Conservation (phyloP, 1,284 basidiomycete genomes). For the Peniophora sp. region DNA sequence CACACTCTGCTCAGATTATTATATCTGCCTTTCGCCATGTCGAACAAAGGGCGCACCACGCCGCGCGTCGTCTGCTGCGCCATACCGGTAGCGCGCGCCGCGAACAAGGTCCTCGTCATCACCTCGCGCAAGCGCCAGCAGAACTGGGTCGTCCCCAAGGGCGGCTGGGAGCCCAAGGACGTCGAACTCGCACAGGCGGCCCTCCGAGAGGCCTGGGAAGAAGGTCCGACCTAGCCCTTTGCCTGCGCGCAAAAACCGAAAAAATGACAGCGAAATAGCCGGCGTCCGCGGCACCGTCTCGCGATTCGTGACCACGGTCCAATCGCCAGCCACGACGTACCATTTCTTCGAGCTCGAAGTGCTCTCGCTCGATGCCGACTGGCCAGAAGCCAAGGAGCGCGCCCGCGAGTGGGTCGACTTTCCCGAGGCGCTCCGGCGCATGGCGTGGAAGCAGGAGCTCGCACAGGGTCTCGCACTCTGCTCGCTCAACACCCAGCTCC, state of each 20-base stretch:
- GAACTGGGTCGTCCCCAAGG: conserved; percentile 81
- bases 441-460: conserved; percentile 76
- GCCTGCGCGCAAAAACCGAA: background rate
- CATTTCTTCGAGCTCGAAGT: conserved; percentile 86
- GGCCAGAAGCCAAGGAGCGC: conserved; percentile 71
- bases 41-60: conserved; percentile 66
- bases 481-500: conserved; percentile 40
- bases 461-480: conserved; percentile 63
- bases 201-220: conserved; percentile 82
- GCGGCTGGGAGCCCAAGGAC: conserved; percentile 78
- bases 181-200: conserved; percentile 74
- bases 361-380: conserved; percentile 59
- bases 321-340: conserved; percentile 68
- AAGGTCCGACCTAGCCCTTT: conserved; percentile 83
- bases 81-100: conserved; percentile 65
- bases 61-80: conserved; percentile 82
- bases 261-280: conserved; percentile 35
- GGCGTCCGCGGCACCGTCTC: conserved; percentile 75
- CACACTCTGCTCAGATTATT: too few species aligned
- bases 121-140: conserved; percentile 75
- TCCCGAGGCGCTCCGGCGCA: conserved; percentile 60
- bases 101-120: conserved; percentile 69
- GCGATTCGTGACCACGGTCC: conserved; percentile 70
- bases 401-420: conserved; percentile 80
- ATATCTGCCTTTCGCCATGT: conserved; percentile 34